These are phyloP conservation scores for Amylostereum chailletii DNA, from an alignment of 1,284 basidiomycete species.

Conservation along the genomic window DNA sequence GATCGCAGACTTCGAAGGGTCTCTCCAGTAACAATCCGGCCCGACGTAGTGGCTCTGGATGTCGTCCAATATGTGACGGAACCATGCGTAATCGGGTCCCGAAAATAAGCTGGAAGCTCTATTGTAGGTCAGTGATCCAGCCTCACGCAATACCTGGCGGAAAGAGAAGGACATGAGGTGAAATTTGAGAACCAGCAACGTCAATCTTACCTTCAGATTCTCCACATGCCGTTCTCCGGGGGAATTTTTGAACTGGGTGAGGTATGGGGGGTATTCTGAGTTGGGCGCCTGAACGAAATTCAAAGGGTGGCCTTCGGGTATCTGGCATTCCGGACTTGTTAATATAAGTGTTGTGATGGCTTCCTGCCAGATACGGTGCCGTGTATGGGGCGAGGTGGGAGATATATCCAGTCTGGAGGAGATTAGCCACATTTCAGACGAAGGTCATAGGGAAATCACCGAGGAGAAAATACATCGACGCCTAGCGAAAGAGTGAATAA, in stretches of 20 bases:
- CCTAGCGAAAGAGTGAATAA: constrained; percentile 26
- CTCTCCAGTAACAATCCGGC: constrained; percentile 63
- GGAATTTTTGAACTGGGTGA: constrained; percentile 59
- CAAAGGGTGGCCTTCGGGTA: constrained; percentile 55
- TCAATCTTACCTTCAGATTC: constrained; percentile 58
- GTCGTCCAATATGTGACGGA: constrained; percentile 35
- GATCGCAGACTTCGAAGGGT: constrained; percentile 21
- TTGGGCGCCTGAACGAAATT: constrained; percentile 49
- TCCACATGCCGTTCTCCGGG: constrained; percentile 73
- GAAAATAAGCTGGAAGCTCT: constrained; percentile 37
- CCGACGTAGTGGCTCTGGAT: constrained; percentile 53
- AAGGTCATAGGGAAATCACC: constrained; percentile 23
- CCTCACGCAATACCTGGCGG: constrained; percentile 57
- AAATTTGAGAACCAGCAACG: not conserved
- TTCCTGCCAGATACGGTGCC: constrained; percentile 79
- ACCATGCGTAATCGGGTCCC: constrained; percentile 39
- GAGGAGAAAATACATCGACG: constrained; percentile 75
- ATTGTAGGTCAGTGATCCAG: constrained; percentile 45
- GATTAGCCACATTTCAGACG: not conserved
- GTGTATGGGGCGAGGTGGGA: constrained; percentile 52
- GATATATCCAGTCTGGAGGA: constrained; percentile 50
- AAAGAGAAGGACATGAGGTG: not conserved
- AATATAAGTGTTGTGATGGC: constrained; percentile 63
- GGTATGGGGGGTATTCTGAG: constrained; percentile 63
- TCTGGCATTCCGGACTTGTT: constrained; percentile 49